These are phyloP conservation scores for Huntiella bhutanensis DNA, from an alignment of 2,329 filamentous ascomycete genomes.

Conservation along the genomic window DNA sequence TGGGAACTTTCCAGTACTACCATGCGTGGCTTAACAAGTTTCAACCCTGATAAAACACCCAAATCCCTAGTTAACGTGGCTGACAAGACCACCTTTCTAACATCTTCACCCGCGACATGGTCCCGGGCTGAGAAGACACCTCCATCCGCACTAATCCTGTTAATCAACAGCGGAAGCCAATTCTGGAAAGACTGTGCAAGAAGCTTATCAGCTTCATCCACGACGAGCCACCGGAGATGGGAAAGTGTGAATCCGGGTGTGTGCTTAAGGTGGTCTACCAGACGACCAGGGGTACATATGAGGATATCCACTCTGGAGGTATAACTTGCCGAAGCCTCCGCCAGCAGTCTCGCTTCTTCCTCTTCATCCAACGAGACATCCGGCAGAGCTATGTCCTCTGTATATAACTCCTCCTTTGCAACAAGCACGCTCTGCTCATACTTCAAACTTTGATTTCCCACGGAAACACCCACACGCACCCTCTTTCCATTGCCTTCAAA, in stretches of 20 bases:
- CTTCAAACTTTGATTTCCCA: conserved; percentile 62
- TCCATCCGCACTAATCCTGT: conserved; percentile 23
- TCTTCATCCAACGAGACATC: conserved; percentile 17
- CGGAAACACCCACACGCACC: conserved; percentile 61
- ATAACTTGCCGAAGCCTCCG: conserved; percentile 45
- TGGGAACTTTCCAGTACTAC: conserved; percentile 48
- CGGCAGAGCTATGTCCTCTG: conserved; percentile 18
- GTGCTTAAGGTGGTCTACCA: conserved; percentile 76
- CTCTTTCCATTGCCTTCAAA: conserved; percentile 41
- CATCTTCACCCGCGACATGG: conserved; percentile 32
- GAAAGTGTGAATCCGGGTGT: conserved; percentile 68
- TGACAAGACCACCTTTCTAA: conserved; percentile 72
- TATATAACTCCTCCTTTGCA: conserved; percentile 17
- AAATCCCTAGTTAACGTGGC: conserved; percentile 84
- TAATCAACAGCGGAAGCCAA: conserved; percentile 60
- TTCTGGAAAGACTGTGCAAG: conserved; percentile 84
- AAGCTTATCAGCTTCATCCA: conserved; percentile 78
- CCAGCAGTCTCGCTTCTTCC: conserved; percentile 26
- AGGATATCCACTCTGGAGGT: conserved; percentile 67
- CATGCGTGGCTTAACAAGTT: conserved; percentile 53
- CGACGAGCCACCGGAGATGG: conserved; percentile 68
- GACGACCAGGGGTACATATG: conserved; percentile 75
- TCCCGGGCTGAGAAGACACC: conserved; percentile 12
- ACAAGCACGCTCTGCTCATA: conserved; percentile 35
- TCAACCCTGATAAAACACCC: conserved; percentile 56